Evolutionary conservation across 148 eudicot species (phyloP).

Genomic region (Persicaria maculosa): DNA sequence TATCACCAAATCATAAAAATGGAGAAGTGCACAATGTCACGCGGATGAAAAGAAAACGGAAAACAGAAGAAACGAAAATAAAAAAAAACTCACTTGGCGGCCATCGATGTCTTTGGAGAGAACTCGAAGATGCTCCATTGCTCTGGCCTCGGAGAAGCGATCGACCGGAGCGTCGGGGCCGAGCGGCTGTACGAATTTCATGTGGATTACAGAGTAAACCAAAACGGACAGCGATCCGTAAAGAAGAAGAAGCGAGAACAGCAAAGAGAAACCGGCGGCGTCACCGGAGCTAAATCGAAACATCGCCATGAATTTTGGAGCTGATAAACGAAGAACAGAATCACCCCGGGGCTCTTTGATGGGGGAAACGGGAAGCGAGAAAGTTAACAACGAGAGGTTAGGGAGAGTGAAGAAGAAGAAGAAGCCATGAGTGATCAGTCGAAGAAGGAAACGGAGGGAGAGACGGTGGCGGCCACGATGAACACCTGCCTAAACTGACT

Average conservation of each 20-base stretch:
- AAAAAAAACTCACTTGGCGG: constrained; percentile 50
- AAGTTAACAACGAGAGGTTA: too few species aligned
- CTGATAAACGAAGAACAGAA: neutral
- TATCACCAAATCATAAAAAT: constrained; percentile 15
- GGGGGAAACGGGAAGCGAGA: too few species aligned
- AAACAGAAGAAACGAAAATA: neutral
- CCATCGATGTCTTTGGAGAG: constrained; percentile 63
- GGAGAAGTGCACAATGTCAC: neutral
- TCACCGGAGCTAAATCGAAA: constrained; percentile 38
- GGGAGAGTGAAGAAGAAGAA: too few species aligned
- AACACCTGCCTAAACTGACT: too few species aligned
- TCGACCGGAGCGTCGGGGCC: constrained; percentile 60
- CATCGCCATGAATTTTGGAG: constrained; percentile 32
- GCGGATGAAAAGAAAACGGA: neutral
- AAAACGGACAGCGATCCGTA: constrained; percentile 57
- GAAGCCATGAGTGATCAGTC: too few species aligned
- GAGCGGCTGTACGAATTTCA: constrained; percentile 67
- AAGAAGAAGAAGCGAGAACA: constrained; percentile 36
- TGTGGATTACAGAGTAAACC: constrained; percentile 51
- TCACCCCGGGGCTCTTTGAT: too few species aligned
- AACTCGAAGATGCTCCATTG: constrained; percentile 75
- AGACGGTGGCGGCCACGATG: too few species aligned
- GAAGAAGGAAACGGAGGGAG: too few species aligned
- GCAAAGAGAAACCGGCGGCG: constrained; percentile 42
- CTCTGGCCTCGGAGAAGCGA: constrained; percentile 79